Evolutionary conservation across 164 flowering plant genomes (phyloP).

Genomic region (Hamamelis virginiana): DNA sequence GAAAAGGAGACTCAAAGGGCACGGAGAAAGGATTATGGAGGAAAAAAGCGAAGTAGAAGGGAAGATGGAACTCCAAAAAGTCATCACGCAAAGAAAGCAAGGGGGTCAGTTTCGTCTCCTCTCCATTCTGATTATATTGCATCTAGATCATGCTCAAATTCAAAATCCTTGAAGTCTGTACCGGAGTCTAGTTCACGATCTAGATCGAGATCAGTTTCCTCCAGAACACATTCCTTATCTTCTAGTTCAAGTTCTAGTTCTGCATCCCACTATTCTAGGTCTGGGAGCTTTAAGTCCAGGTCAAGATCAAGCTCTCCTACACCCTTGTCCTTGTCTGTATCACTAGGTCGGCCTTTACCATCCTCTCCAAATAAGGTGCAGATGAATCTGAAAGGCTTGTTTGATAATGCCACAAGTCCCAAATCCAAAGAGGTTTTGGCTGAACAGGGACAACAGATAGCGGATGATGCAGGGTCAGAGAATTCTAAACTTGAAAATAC

Average conservation of each 20-base stretch:
- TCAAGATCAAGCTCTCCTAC: conserved; percentile 33
- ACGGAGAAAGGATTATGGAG: conserved; percentile 17
- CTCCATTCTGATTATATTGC: conserved; percentile 21
- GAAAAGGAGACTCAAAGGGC: conserved; percentile 14
- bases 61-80: conserved; percentile 20
- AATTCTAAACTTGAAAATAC: conserved; percentile 11
- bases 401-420: conserved; percentile 12
- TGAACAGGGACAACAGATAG: conserved; percentile 10
- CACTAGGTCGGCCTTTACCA: conserved; percentile 20
- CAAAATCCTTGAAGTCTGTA: conserved; percentile 23
- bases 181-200: conserved; percentile 22
- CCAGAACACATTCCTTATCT: conserved; percentile 20
- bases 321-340: conserved; percentile 32
- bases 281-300: conserved; percentile 26
- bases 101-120: conserved; percentile 20
- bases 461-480: conserved; percentile 12
- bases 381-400: conserved; percentile 14
- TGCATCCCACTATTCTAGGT: conserved; percentile 22
- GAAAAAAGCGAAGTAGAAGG: conserved; percentile 22
- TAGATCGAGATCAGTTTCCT: conserved; percentile 25
- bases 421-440: conserved; percentile 20
- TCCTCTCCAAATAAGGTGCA: conserved; percentile 30
- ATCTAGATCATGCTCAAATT: conserved; percentile 30
- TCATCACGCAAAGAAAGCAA: conserved; percentile 24
- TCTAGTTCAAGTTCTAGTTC: conserved; percentile 22